Evolutionary conservation across 192 early-diverging fungal species (phyloP), one percentile per base, ranked within the genome.

Genomic region (Phlyctochytrium bullatum): DNA sequence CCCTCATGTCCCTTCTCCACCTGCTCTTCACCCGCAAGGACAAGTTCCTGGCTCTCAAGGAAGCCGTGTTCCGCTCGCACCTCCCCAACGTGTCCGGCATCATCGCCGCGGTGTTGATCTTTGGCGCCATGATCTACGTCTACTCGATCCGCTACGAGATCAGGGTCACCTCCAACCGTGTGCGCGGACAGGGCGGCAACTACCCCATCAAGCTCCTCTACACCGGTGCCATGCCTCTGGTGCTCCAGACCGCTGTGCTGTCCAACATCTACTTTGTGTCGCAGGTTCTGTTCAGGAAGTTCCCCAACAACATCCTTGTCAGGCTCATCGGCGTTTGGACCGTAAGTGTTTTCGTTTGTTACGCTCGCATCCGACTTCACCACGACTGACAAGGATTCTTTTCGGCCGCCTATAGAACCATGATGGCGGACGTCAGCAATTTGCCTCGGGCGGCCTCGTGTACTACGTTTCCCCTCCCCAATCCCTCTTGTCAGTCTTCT

Each of bases 201-300:
- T 96, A 92, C 80, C 94, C 93, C 34, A 86, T 96, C 86, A 96
- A 96, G 86, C 81, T 96, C 34, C 93, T 96, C 75, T 94, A 96
- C 82, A 94, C 93, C 29, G 93, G 93, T 66, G 92, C 92, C 80
- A 92, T 94, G 91, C 90, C 94, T 33, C 92, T 96, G 67, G 91
- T 96, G 91, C 85, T 93, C 63, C 93, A 95, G 76, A 91, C 91
- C 31, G 89, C 93, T 40, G 76, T 93, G 73, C 87, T 93, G 23
- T 93, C 92, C 54, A 89, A 94, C 66, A 78, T 94, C 52, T 93
- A 92, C 72, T 88, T 94, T 82, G 89, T 96, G 74, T 94, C 92
- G 23, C 94, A 97, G 82, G 86, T 93, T 76, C 82, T 95, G 62
- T 93, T 91, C 86, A 92, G 86, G 79, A 80, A 91, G 62, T 95